phyloP scores from a whole-genome alignment of 2,329 filamentous ascomycete species.

The Fusarium avenaceum region DNA sequence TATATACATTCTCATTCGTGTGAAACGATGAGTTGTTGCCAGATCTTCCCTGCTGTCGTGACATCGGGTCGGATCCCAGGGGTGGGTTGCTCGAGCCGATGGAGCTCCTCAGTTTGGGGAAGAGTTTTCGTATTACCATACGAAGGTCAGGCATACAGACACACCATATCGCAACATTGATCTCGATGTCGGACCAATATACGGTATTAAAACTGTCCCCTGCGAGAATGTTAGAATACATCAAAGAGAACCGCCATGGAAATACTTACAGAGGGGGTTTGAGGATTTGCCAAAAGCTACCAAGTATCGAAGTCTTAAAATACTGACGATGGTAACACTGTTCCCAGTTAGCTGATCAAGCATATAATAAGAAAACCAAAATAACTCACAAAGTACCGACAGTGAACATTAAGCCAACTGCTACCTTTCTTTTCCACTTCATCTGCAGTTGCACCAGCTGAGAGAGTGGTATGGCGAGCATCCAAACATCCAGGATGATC shows the following conservation, averaged over 20 bases:
- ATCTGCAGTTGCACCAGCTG: conserved; percentile 6
- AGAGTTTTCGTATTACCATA: not conserved
- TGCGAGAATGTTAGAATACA: rapidly evolving
- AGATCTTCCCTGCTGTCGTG: not conserved
- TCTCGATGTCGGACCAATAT: conserved; percentile 23
- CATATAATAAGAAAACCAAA: rapidly evolving
- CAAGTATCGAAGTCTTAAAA: conserved; percentile 10
- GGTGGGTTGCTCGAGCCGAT: not conserved
- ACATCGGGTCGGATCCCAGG: not conserved
- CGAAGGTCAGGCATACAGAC: conserved; percentile 16
- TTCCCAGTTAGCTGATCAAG: rapidly evolving
- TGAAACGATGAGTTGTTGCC: not conserved
- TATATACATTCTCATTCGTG: not conserved
- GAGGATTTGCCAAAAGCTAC: conserved; percentile 18
- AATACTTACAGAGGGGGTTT: conserved; percentile 18
- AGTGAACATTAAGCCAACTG: conserved; percentile 6
- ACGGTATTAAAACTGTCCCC: conserved; percentile 21
- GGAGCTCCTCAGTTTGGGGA: not conserved
- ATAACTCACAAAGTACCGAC: conserved; percentile 14
- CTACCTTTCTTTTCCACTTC: conserved; percentile 24
- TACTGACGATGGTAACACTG: conserved; percentile 19
- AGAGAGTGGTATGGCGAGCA: conserved; percentile 4
- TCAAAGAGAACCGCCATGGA: rapidly evolving
- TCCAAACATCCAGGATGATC: conserved; percentile 13
- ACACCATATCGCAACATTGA: conserved; percentile 15